Evolutionary conservation across 257 asterid genomes (phyloP), one percentile per base, ranked within the genome.

Genomic region (Prunella vulgaris): DNA sequence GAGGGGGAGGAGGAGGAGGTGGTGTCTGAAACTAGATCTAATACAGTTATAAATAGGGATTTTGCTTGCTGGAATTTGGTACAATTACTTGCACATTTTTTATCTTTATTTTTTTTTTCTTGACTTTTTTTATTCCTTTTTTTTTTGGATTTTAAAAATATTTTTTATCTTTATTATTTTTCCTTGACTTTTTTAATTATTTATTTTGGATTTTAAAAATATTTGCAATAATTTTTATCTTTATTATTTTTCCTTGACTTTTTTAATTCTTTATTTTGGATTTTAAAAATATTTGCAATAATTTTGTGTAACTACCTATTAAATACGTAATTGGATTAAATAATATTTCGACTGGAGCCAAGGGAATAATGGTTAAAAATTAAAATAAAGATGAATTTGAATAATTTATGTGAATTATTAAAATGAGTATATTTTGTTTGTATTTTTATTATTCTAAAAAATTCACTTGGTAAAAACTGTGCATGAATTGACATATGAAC

Each of bases 11-110:
- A 33, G 64, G 24, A 68, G 53, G 40, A 38, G 53, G 58, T 57
- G 64, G 58, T 64, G 64, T 76, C 44, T 60, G 68, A 76, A 63
- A 63, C 65, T 37, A 71, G 80, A 76, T 70, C 76, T 77, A 52
- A 44, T 53, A 71, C 66, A 60, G 60, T 76, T 57, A 64, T 56
- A 72, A 35, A 69, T 61, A 78, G 65, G 52, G 76, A 73, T 68
- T 69, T 46, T 68, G 61, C 60, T 71, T 72, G 74, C 46, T 65
- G 22, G 59, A 32, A 5, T 32, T 33, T 37, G 35, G 18, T 54
- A 63, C 71, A 61, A 15, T 15, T 9, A 15, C 33, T 14, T 21
- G 30, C 14, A 4, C 15, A 22, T 56, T 69, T n/a, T 66, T 25
- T 8, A 18, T 54, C 30, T 64, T 28, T 10, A 56, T 64, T 56